Conservation (phyloP, 495 filamentous ascomycete genomes). For the Annulohypoxylon nitens region DNA sequence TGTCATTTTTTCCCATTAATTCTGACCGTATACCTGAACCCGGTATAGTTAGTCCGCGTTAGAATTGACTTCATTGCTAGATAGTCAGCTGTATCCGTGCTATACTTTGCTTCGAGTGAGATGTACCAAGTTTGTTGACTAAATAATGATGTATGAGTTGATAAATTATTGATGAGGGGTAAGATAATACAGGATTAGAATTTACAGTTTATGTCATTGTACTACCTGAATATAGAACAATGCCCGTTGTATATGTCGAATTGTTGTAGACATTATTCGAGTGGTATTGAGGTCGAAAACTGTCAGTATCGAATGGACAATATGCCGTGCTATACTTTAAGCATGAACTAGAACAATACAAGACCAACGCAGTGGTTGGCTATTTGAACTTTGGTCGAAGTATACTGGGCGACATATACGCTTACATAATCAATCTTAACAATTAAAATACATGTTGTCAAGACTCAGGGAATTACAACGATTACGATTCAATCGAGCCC, state of each 20-base stretch:
- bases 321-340: background rate
- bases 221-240: background rate
- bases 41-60: slow-evolving; percentile 15
- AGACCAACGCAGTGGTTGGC: background rate
- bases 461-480: background rate
- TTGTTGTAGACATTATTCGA: background rate
- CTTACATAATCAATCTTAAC: background rate
- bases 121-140: background rate
- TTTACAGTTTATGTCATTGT: background rate
- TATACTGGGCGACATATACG: background rate
- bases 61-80: background rate
- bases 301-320: background rate
- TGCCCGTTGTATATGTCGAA: background rate
- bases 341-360: background rate
- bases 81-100: background rate
- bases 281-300: background rate
- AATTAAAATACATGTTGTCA: background rate
- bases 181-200: background rate
- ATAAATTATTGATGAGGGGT: background rate
- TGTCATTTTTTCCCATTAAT: slow-evolving; percentile 1
- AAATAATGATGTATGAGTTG: background rate
- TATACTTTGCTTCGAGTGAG: background rate
- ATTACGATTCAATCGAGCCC: background rate
- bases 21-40: slow-evolving; percentile 18
- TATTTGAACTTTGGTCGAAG: background rate